phyloP scores from a whole-genome alignment of 306 rosid genomes.

The Morella rubra region DNA sequence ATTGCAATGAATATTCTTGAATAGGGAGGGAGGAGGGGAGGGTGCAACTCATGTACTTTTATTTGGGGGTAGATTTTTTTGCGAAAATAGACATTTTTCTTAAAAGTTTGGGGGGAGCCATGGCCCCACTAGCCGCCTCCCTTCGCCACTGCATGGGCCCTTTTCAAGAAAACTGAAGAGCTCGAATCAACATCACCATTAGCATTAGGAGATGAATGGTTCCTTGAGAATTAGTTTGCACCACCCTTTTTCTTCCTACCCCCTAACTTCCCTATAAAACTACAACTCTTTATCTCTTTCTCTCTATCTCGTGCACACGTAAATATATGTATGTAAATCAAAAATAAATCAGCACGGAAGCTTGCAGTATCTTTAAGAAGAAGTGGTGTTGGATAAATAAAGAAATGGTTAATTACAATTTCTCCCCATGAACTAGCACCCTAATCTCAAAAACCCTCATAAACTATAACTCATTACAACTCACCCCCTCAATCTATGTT shows the following conservation, averaged over 20 bases:
- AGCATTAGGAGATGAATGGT: conserved; percentile 41
- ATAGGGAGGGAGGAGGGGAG: no score
- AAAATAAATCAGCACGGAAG: conserved; percentile 15
- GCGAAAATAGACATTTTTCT: no score
- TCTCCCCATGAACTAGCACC: no score
- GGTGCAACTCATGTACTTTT: no score
- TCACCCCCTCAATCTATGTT: no score
- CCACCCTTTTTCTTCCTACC: conserved; percentile 79
- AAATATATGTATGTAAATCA: conserved; percentile 15
- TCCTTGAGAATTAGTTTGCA: conserved; percentile 45
- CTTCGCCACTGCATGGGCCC: conserved; percentile 93
- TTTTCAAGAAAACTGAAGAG: conserved; percentile 71
- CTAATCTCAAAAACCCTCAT: no score
- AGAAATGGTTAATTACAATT: not conserved
- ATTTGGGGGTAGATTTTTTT: no score
- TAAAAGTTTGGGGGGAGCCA: no score
- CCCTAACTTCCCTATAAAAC: conserved; percentile 88
- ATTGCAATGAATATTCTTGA: no score
- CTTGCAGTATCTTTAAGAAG: not conserved
- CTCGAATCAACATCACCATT: conserved; percentile 72
- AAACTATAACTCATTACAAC: no score
- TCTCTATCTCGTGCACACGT: conserved; percentile 4
- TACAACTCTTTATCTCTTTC: conserved; percentile 5
- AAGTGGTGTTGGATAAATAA: conserved; percentile 17
- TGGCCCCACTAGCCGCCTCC: no score